Percentiles rank a stretch among this genome's conserved stretches.
phyloP scores from a whole-genome alignment of 148 eudicot species.

The Camellia lanceoleosa region DNA sequence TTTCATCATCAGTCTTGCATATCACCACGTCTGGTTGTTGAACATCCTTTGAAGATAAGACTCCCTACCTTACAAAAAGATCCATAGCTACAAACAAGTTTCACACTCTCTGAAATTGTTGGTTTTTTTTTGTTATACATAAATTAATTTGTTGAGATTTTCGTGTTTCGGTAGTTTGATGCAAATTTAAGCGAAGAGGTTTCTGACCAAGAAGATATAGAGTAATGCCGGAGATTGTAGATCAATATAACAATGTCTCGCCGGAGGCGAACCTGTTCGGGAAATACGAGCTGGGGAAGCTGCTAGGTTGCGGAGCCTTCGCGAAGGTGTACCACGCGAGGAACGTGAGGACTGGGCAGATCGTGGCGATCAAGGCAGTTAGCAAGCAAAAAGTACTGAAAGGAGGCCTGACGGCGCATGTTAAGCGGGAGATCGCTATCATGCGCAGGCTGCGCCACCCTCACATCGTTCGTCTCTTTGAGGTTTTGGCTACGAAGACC shows the following conservation, averaged over 20 bases:
- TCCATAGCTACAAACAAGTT: too few relatives aligned
- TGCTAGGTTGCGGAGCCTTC: constrained; percentile 66
- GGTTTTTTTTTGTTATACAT: not conserved
- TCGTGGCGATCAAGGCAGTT: constrained; percentile 62
- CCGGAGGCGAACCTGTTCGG: constrained; percentile 26
- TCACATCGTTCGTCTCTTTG: constrained; percentile 51
- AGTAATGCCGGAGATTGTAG: constrained; percentile 3
- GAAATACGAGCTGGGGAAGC: constrained; percentile 58
- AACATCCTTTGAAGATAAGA: constrained; percentile 13
- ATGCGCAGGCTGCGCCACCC: constrained; percentile 63
- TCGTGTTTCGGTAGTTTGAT: not conserved
- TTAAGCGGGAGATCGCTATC: constrained; percentile 58
- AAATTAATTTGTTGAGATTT: not conserved
- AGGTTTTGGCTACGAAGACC: constrained; percentile 60
- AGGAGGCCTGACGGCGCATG: constrained; percentile 31
- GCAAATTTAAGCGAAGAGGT: not conserved
- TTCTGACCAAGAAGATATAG: not conserved
- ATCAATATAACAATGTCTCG: not conserved
- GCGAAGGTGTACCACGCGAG: constrained; percentile 76
- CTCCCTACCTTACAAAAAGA: not conserved
- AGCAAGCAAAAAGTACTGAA: constrained; percentile 39
- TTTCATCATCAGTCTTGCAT: not conserved
- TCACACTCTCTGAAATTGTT: too few relatives aligned
- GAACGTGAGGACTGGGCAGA: constrained; percentile 38
- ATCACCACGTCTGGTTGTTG: not conserved